Percentiles rank a stretch among this genome's conserved stretches.
phyloP scores from a whole-genome alignment of 768 basidiomycete genomes.

The Serpula lacrymans region DNA sequence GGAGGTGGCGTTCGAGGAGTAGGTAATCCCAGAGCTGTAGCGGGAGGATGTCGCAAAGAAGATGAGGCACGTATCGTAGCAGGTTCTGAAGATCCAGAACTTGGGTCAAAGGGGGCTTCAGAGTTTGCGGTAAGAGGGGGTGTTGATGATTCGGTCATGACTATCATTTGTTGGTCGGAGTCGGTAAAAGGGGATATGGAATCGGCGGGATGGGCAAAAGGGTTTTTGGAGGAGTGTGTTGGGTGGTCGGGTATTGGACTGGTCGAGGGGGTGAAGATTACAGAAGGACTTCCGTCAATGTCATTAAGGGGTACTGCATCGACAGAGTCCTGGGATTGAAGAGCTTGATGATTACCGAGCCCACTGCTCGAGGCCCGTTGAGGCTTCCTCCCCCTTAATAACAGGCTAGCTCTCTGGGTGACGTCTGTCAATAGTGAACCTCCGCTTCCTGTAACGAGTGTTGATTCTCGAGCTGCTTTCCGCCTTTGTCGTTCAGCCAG shows the following conservation, averaged over 20 bases:
- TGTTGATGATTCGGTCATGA: slow-evolving; percentile 12
- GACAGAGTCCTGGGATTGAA: slow-evolving; percentile 49
- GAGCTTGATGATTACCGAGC: slow-evolving; percentile 41
- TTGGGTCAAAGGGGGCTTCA: too few species aligned
- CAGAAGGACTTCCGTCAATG: slow-evolving; percentile 36
- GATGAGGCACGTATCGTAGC: slow-evolving; percentile 16
- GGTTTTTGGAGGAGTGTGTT: slow-evolving; percentile 31
- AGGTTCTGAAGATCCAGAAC: too few species aligned
- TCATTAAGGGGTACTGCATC: slow-evolving; percentile 56
- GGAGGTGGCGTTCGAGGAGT: not conserved
- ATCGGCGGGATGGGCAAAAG: slow-evolving; percentile 47
- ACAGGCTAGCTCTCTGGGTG: slow-evolving; percentile 53
- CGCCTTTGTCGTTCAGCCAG: slow-evolving; percentile 70
- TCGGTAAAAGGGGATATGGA: slow-evolving; percentile 47
- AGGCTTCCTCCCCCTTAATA: slow-evolving; percentile 47
- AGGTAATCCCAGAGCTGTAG: not conserved
- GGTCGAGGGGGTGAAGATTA: slow-evolving; percentile 29
- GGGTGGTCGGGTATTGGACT: slow-evolving; percentile 34
- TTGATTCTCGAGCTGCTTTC: slow-evolving; percentile 65
- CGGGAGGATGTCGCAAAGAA: not conserved
- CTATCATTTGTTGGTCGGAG: slow-evolving; percentile 24
- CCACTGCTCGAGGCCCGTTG: slow-evolving; percentile 28
- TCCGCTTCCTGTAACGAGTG: slow-evolving; percentile 10
- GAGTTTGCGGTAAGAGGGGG: slow-evolving; percentile 37
- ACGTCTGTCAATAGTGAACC: slow-evolving; percentile 56